These are phyloP conservation scores for Pseudocercospora eumusae DNA, from an alignment of 2,329 filamentous ascomycete genomes.

Conservation along the genomic window DNA sequence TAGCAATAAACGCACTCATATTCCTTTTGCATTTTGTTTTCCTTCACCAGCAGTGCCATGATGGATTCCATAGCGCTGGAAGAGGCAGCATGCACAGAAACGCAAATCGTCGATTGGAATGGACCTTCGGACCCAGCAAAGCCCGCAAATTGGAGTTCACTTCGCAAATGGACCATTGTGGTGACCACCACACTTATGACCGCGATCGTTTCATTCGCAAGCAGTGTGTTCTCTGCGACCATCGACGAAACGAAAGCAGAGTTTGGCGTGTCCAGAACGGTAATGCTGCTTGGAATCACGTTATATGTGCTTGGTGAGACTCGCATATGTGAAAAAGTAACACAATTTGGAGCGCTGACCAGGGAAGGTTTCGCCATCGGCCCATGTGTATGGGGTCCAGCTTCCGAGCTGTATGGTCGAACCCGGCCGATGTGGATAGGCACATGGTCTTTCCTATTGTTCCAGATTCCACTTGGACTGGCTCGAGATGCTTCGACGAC, in stretches of 20 bases:
- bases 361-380: slow-evolving; percentile 11
- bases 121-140: slow-evolving; percentile 4
- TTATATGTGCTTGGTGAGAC: slow-evolving; percentile 47
- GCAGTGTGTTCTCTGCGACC: slow-evolving; percentile 48
- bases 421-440: slow-evolving; percentile 52
- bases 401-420: slow-evolving; percentile 60
- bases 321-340: not conserved
- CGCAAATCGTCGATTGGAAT: slow-evolving; percentile 12
- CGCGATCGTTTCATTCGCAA: slow-evolving; percentile 22
- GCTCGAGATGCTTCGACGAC: slow-evolving; percentile 56
- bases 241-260: slow-evolving; percentile 44
- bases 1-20: too few relatives aligned
- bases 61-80: slow-evolving; percentile 3
- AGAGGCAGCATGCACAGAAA: not conserved
- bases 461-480: slow-evolving; percentile 57
- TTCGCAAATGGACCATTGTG: slow-evolving; percentile 17
- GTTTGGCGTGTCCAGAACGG: slow-evolving; percentile 50
- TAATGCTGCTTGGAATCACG: slow-evolving; percentile 53
- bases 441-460: slow-evolving; percentile 53
- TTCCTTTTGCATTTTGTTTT: too few relatives aligned
- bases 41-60: not conserved
- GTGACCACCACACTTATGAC: slow-evolving; percentile 18
- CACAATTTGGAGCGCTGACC: not conserved
- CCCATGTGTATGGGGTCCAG: slow-evolving; percentile 18
- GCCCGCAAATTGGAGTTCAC: slow-evolving; percentile 8